phyloP scores from a whole-genome alignment of 768 basidiomycete genomes.

The Trametes meyenii region DNA sequence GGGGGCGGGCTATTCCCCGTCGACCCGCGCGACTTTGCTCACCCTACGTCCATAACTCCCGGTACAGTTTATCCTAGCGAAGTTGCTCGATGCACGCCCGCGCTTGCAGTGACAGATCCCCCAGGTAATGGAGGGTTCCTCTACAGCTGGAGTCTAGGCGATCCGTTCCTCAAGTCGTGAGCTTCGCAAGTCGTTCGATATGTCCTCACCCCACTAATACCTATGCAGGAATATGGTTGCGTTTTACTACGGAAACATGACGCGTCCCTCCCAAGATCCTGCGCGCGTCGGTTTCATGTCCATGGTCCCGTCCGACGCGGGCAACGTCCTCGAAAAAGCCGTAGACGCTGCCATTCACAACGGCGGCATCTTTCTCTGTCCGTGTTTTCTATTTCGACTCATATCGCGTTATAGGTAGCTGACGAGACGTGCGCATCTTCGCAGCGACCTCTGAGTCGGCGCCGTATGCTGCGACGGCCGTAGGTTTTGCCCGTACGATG shows the following conservation, averaged over 20 bases:
- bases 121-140: constrained; percentile 57
- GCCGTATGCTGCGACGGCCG: constrained; percentile 2
- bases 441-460: constrained; percentile 13
- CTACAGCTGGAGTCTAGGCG: constrained; percentile 79
- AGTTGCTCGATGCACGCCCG: constrained; percentile 51
- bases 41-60: constrained; percentile 38
- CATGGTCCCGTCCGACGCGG: constrained; percentile 63
- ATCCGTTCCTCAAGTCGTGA: constrained; percentile 76
- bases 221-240: constrained; percentile 58
- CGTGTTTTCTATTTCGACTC: neutral
- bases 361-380: constrained; percentile 38
- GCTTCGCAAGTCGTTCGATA: constrained; percentile 23
- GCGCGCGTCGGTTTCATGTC: constrained; percentile 74
- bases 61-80: constrained; percentile 30
- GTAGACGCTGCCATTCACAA: constrained; percentile 35
- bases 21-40: constrained; percentile 73
- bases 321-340: constrained; percentile 39
- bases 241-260: constrained; percentile 75
- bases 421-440: too few relatives aligned
- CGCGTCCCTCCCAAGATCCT: constrained; percentile 65
- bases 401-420: neutral
- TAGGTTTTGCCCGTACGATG: neutral
- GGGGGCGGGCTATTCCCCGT: constrained; percentile 71
- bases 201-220: neutral
- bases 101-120: constrained; percentile 63